Conservation (phyloP, 164 flowering plant genomes). For the Saururus chinensis region DNA sequence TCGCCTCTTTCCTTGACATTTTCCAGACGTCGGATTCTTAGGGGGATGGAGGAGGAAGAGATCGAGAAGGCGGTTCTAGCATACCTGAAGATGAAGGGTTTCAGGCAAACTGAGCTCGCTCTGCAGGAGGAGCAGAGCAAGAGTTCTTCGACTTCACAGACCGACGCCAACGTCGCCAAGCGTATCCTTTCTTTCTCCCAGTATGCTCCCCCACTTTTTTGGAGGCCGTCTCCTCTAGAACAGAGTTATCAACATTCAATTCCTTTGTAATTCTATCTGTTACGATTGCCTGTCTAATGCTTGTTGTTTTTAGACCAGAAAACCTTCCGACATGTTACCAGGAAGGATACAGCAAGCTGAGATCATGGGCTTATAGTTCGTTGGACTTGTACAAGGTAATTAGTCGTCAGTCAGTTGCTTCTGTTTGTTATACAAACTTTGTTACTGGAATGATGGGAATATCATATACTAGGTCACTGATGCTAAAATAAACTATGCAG, state of each 20-base stretch:
- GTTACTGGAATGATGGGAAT: background rate
- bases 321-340: slow-evolving; percentile 54
- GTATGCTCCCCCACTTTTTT: slow-evolving; percentile 17
- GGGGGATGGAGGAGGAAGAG: slow-evolving; percentile 59
- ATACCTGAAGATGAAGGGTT: slow-evolving; percentile 90
- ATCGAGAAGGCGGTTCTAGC: slow-evolving; percentile 56
- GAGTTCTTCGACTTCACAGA: slow-evolving; percentile 18
- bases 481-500: slow-evolving; percentile 29
- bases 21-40: too few relatives aligned
- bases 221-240: background rate
- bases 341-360: slow-evolving; percentile 76
- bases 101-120: slow-evolving; percentile 58
- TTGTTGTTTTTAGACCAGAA: slow-evolving; percentile 35
- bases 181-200: slow-evolving; percentile 47
- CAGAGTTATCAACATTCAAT: background rate
- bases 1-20: too few relatives aligned
- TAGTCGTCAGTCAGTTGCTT: background rate
- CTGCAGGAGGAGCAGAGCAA: slow-evolving; percentile 48
- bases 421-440: too few relatives aligned
- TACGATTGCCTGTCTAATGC: background rate
- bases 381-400: slow-evolving; percentile 83
- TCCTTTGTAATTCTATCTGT: background rate
- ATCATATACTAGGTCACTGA: background rate
- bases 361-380: slow-evolving; percentile 79
- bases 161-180: slow-evolving; percentile 53